Conservation (phyloP, 768 basidiomycete genomes). For the Mycena crocata region DNA sequence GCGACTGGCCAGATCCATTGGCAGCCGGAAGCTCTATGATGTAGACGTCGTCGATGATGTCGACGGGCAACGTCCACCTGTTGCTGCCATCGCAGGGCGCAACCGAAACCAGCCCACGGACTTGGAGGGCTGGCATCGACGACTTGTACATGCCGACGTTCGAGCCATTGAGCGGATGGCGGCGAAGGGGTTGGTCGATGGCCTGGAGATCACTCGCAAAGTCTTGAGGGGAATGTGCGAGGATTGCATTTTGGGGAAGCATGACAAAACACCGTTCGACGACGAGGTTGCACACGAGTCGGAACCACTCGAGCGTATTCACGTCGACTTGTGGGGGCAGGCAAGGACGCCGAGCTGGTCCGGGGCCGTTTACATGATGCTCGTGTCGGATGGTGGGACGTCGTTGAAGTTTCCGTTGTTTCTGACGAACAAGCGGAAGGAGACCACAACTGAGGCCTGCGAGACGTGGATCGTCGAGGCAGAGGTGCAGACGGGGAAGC, state of each 20-base stretch:
- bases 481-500: slow-evolving; percentile 30
- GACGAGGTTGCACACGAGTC: slow-evolving; percentile 25
- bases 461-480: slow-evolving; percentile 22
- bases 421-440: slow-evolving; percentile 38
- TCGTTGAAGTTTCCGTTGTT: slow-evolving; percentile 28
- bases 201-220: slow-evolving; percentile 27
- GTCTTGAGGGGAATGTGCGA: slow-evolving; percentile 31
- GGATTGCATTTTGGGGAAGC: slow-evolving; percentile 45
- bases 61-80: not conserved
- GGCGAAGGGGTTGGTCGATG: slow-evolving; percentile 33
- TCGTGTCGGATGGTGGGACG: slow-evolving; percentile 35
- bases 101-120: slow-evolving; percentile 33
- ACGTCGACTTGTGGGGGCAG: slow-evolving; percentile 43
- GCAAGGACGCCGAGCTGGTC: slow-evolving; percentile 26
- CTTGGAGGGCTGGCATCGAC: slow-evolving; percentile 40
- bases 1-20: slow-evolving; percentile 4
- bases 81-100: slow-evolving; percentile 18
- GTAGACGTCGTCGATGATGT: not conserved
- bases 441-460: slow-evolving; percentile 30
- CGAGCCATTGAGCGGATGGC: slow-evolving; percentile 25
- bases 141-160: slow-evolving; percentile 36
- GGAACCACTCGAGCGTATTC: slow-evolving; percentile 29
- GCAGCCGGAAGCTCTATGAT: slow-evolving; percentile 1
- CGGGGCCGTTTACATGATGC: slow-evolving; percentile 38
- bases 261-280: slow-evolving; percentile 36